Evolutionary conservation across 2,329 filamentous ascomycete species (phyloP), one percentile per base, ranked within the genome.

Genomic region (Ophiostoma ulmi): DNA sequence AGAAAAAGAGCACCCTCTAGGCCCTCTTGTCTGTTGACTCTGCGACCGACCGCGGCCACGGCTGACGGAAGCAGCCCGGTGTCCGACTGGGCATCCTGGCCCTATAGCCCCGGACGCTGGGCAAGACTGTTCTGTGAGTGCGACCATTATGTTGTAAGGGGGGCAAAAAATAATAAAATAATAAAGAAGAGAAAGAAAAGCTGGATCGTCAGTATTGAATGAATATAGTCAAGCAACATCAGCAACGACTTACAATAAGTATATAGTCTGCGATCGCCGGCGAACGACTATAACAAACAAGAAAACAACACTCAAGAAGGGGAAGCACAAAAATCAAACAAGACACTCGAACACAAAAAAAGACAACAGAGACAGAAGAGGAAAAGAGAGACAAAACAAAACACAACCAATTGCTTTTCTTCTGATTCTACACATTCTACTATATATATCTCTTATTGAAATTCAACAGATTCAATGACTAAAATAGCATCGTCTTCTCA

Each of bases 1-100:
- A 26, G 63, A 66, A 36, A 66, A 66, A 7, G 63, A 66, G 10
- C 63, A 66, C 1, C 63, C 63, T 35, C 63, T 17, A 2, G 63
- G 63, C 17, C 63, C 63, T 66, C 63, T n/a, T n/a, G 35, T 66
- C n/a, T 66, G 63, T 8, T 38, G 35, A 36, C 63, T 66, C 10
- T n/a, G 20, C 26, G 63, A 66, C 17, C 63, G 26, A 22, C 61
- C 61, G 13, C 26, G 63, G 36, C 63, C 63, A 66, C 58, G 58
- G 13, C 58, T 63, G 58, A 63, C 58, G 26, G 58, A 63, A 10
- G 22, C 58, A 8, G 58, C 58, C 13, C 58, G 58, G 58, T 63
- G 58, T 31, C 58, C 58, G 58, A 41, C 63, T 10, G 63, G 63
- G 63, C 63, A 66, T 41, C 26, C 38, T 13, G 63, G 8, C 38